Percentiles rank a stretch among this genome's conserved stretches.
Evolutionary conservation across 2,329 filamentous ascomycete genomes (phyloP).

Genomic region (Chaetomium globosum): DNA sequence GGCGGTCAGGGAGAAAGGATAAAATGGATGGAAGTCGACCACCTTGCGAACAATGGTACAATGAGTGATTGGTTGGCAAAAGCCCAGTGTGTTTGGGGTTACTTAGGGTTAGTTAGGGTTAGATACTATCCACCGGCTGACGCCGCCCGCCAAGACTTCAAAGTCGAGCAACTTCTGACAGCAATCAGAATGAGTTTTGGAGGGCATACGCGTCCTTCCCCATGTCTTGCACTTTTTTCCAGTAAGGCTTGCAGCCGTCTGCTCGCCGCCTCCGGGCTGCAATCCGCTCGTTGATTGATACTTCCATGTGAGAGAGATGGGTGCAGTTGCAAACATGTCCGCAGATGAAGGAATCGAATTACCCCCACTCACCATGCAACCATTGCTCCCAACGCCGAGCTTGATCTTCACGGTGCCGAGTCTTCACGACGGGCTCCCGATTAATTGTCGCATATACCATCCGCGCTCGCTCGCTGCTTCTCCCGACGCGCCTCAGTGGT

Average conservation of each 20-base stretch:
- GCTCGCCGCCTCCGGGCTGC: conserved; percentile 2
- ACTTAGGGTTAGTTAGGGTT: too few relatives aligned
- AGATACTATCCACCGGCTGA: neutral
- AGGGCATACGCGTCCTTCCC: conserved; percentile 6
- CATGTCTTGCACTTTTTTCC: neutral
- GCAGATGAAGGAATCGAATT: neutral
- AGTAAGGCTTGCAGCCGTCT: conserved; percentile 4
- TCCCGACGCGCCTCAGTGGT: conserved; percentile 47
- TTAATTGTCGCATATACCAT: conserved; percentile 85
- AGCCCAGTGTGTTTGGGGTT: neutral
- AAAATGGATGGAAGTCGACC: too few relatives aligned
- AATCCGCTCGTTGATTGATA: neutral
- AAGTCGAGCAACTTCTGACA: neutral
- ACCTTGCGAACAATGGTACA: too few relatives aligned
- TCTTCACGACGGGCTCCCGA: conserved; percentile 71
- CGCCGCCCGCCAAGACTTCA: neutral
- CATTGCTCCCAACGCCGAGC: conserved; percentile 59
- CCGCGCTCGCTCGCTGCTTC: conserved; percentile 51
- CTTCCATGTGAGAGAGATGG: neutral
- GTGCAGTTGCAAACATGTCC: neutral
- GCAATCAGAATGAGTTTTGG: neutral
- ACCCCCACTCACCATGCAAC: conserved; percentile 47
- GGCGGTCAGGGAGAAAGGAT: too few relatives aligned
- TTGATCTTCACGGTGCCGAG: conserved; percentile 80
- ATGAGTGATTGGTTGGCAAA: neutral